A percentile compares a stretch with the other conserved stretches of the same genome.
Evolutionary conservation across 148 eudicot genomes (phyloP).

Genomic region (Polygonum aviculare): DNA sequence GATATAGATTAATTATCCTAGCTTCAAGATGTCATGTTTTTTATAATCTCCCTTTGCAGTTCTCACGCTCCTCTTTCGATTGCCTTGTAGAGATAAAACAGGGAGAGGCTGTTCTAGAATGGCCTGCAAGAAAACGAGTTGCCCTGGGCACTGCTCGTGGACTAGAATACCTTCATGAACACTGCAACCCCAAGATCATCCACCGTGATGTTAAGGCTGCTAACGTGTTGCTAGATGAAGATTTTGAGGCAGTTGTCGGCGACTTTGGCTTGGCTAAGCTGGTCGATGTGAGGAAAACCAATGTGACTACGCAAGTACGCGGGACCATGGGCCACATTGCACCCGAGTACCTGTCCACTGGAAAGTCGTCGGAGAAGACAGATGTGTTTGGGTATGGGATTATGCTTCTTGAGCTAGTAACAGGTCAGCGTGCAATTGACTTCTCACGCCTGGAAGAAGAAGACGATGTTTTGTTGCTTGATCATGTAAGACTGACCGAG

Average conservation of each 20-base stretch:
- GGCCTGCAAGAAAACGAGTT: conserved; percentile 49
- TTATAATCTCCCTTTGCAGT: not conserved
- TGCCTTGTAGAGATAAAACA: conserved; percentile 33
- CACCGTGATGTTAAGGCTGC: conserved; percentile 59
- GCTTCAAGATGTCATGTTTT: not conserved
- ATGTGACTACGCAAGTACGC: conserved; percentile 50
- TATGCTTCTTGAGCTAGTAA: conserved; percentile 48
- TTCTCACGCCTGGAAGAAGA: conserved; percentile 51
- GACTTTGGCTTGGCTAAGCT: conserved; percentile 59
- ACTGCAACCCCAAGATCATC: conserved; percentile 51
- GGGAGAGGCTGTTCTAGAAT: conserved; percentile 36
- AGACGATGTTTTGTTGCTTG: conserved; percentile 48
- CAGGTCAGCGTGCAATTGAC: conserved; percentile 50
- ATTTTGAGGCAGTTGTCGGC: conserved; percentile 47
- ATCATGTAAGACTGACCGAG: conserved; percentile 31
- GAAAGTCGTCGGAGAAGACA: conserved; percentile 47
- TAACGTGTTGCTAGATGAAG: conserved; percentile 42
- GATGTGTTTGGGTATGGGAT: conserved; percentile 52
- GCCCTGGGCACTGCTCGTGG: conserved; percentile 62
- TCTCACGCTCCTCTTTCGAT: not conserved
- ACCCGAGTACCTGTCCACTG: conserved; percentile 53
- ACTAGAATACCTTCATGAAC: conserved; percentile 58
- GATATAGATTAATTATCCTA: not conserved
- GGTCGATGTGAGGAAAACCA: conserved; percentile 53
- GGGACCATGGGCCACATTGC: conserved; percentile 61